A percentile compares a stretch with the other conserved stretches of the same genome.
These are phyloP conservation scores for Dendrobium nobile DNA, from an alignment of 106 monocot genomes.

Conservation along the genomic window DNA sequence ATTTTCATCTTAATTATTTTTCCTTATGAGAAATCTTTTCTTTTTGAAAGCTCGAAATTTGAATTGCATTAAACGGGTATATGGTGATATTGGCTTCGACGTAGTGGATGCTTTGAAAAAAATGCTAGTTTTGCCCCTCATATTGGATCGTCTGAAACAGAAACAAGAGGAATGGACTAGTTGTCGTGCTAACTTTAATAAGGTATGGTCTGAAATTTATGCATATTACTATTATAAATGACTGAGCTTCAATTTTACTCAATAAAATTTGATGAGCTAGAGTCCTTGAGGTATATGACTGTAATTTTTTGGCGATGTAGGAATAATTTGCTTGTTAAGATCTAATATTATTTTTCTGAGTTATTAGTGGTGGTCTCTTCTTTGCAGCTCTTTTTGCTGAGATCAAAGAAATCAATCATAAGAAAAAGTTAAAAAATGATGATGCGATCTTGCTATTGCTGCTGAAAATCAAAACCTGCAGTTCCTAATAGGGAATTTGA, in stretches of 20 bases:
- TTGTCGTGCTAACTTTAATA: constrained; percentile 69
- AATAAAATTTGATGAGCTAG: constrained; percentile 68
- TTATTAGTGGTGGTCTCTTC: too few species aligned
- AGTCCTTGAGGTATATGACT: background rate
- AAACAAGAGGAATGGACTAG: constrained; percentile 83
- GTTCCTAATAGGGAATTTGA: too few species aligned
- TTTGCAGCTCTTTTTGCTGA: too few species aligned
- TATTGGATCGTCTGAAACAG: constrained; percentile 77
- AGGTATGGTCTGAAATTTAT: constrained; percentile 82
- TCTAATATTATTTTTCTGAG: too few species aligned
- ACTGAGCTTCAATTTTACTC: constrained; percentile 85
- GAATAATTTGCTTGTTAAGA: too few species aligned
- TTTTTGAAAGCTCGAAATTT: constrained; percentile 47
- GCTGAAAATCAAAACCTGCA: too few species aligned
- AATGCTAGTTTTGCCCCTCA: constrained; percentile 62
- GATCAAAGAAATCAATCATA: too few species aligned
- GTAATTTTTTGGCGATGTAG: too few species aligned
- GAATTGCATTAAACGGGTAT: constrained; percentile 84
- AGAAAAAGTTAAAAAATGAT: too few species aligned
- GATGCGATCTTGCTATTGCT: too few species aligned
- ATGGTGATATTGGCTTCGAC: constrained; percentile 85
- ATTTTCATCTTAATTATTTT: background rate
- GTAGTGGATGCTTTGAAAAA: constrained; percentile 65
- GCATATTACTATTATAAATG: constrained; percentile 79
- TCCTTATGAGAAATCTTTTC: background rate